Evolutionary conservation across 768 basidiomycete species (phyloP).

Genomic region (Xerocomus brunneocitrinus): DNA sequence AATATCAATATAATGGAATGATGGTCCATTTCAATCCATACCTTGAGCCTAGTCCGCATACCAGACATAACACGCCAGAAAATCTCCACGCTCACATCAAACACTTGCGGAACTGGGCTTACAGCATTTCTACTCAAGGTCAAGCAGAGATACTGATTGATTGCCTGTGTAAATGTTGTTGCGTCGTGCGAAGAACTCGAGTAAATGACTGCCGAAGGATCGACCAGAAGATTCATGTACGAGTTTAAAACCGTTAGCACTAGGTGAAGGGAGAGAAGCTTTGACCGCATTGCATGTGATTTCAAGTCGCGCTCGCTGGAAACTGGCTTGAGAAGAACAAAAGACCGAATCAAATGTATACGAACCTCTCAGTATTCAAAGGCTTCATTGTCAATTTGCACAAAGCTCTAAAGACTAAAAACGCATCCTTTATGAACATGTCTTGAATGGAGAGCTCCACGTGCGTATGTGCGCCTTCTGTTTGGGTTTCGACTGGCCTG

Average conservation of each 20-base stretch:
- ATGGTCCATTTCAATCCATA: constrained; percentile 23
- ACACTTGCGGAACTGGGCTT: constrained; percentile 92
- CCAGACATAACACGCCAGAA: constrained; percentile 96
- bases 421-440: constrained; percentile 94
- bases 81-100: constrained; percentile 96
- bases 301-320: constrained; percentile 89
- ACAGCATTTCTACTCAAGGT: constrained; percentile 93
- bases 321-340: constrained; percentile 12
- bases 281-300: constrained; percentile 96
- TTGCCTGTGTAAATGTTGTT: constrained; percentile 85
- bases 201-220: constrained; percentile 85
- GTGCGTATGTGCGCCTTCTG: constrained; percentile 19
- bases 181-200: constrained; percentile 86
- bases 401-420: constrained; percentile 93
- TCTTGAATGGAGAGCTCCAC: constrained; percentile 72
- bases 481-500: constrained; percentile 26
- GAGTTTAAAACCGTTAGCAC: constrained; percentile 89
- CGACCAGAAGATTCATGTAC: constrained; percentile 86
- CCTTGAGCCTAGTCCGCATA: constrained; percentile 95
- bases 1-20: constrained; percentile 7
- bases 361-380: constrained; percentile 85
- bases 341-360: background rate
- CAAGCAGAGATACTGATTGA: constrained; percentile 94
- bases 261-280: constrained; percentile 89
- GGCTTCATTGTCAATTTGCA: constrained; percentile 99